Evolutionary conservation across 495 filamentous ascomycete species (phyloP), one percentile per base, ranked within the genome.

Genomic region (Annulohypoxylon maeteangense): DNA sequence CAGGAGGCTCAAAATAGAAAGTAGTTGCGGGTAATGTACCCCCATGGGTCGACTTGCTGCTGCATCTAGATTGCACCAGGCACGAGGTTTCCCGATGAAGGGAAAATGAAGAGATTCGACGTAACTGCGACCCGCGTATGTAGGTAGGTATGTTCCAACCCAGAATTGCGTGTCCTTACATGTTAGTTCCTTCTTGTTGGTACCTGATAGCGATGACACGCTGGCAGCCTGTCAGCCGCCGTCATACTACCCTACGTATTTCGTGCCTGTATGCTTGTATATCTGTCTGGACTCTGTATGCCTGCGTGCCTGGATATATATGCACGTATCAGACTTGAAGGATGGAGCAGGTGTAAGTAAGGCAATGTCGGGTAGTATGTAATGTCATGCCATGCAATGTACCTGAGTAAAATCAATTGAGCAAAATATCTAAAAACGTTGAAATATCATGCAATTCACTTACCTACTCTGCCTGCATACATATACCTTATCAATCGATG

Each of bases 1-100:
- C 60, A 68, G 60, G 70, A 22, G 55, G 61, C 70, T 73, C 60
- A 61, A 68, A 73, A 68, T 65, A 73, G 70, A 61, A 73, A 73
- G 70, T 68, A 54, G 63, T 68, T 64, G 64, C 70, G 69, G 53
- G 65, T 64, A 68, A 65, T 73, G 38, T 55, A 51, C 61, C 65
- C 36, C 48, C 38, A 20, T 53, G 50, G 50, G 40, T 56, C 48
- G 32, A 44, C 40, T 20, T 51, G 57, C 32, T 62, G 57, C 70
- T 68, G 65, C 65, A 68, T 72, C 70, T 65, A 68, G 70, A 72
- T 72, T 67, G 58, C 67, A 42, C 56, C 55, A 66, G 57, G 53
- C 44, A 67, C 58, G 53, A 62, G 36, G 48, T 50, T 51, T 48
- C 51, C 58, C 38, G 42, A 68, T 36, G 51, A 12, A 34, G 50